These are phyloP conservation scores for Saccharum officinarum DNA, from an alignment of 176 grass and related monocot species.

Conservation along the genomic window DNA sequence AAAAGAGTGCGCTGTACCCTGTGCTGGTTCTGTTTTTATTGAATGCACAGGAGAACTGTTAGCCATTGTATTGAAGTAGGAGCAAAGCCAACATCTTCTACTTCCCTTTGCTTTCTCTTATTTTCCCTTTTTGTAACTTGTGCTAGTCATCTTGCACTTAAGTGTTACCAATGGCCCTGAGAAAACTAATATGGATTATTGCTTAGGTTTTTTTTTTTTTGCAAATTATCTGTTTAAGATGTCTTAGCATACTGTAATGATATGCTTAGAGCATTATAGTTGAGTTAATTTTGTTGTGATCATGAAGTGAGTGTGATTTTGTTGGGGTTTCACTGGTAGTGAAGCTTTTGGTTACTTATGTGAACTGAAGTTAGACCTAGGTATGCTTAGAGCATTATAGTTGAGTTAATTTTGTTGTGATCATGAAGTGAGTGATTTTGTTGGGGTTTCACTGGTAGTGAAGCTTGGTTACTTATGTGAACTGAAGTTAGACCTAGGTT, in stretches of 20 bases:
- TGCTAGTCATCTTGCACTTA: background rate
- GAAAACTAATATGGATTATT: background rate
- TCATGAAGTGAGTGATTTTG: too few species aligned
- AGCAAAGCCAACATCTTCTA: background rate
- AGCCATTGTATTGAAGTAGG: background rate
- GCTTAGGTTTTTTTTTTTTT: background rate
- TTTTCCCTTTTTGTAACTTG: background rate
- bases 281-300: background rate
- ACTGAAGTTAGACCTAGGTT: background rate
- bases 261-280: background rate
- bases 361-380: too few species aligned
- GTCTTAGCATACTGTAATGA: background rate
- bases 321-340: too few species aligned
- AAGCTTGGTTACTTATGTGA: background rate
- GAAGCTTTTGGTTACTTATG: too few species aligned
- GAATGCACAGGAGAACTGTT: background rate
- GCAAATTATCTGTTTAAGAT: background rate
- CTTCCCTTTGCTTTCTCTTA: constrained; percentile 1
- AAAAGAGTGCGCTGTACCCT: background rate
- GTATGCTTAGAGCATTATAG: too few species aligned
- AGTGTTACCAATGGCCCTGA: background rate
- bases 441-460: background rate
- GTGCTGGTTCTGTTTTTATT: background rate
- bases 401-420: too few species aligned
- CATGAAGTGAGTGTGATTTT: background rate